Percentiles rank a stretch among this genome's conserved stretches.
Conservation (phyloP, 2,329 filamentous ascomycete genomes). For the Fusarium domesticum region DNA sequence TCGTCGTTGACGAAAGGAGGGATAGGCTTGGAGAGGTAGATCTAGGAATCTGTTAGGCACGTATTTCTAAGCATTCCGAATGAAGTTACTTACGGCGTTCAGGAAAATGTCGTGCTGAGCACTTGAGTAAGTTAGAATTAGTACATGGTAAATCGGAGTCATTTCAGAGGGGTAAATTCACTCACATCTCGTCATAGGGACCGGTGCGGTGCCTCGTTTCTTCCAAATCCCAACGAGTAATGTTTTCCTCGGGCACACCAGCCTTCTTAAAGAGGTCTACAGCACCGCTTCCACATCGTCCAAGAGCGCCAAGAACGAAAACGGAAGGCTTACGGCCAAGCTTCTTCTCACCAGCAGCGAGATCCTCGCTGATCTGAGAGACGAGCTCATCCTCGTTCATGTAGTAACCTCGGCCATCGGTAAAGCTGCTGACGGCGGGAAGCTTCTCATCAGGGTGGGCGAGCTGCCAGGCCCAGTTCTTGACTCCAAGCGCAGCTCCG, state of each 20-base stretch:
- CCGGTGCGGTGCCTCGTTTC: slow-evolving; percentile 68
- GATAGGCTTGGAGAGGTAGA: slow-evolving; percentile 72
- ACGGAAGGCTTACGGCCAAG: slow-evolving; percentile 68
- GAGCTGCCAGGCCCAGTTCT: slow-evolving; percentile 83
- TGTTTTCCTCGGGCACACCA: slow-evolving; percentile 49
- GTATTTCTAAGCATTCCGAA: no score
- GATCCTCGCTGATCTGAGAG: slow-evolving; percentile 25
- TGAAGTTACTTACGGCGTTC: slow-evolving; percentile 49
- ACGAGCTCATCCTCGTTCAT: slow-evolving; percentile 65
- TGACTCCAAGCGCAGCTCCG: slow-evolving; percentile 68
- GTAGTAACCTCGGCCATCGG: slow-evolving; percentile 58
- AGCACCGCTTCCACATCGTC: slow-evolving; percentile 80
- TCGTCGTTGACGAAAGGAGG: slow-evolving; percentile 76
- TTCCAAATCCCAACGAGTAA: slow-evolving; percentile 66
- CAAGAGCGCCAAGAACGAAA: slow-evolving; percentile 81
- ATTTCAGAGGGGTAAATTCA: no score
- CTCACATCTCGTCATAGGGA: slow-evolving; percentile 80
- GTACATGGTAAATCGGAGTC: no score
- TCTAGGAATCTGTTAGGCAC: slow-evolving; percentile 38
- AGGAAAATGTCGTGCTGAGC: slow-evolving; percentile 72
- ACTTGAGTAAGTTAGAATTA: no score
- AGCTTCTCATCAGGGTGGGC: slow-evolving; percentile 66
- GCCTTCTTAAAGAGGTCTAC: slow-evolving; percentile 74
- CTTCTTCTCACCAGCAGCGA: slow-evolving; percentile 69
- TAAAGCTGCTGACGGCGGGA: slow-evolving; percentile 41